These are phyloP conservation scores for Stephanodiscus minutulus DNA, from an alignment of 108 stramenopile species.

Conservation along the genomic window DNA sequence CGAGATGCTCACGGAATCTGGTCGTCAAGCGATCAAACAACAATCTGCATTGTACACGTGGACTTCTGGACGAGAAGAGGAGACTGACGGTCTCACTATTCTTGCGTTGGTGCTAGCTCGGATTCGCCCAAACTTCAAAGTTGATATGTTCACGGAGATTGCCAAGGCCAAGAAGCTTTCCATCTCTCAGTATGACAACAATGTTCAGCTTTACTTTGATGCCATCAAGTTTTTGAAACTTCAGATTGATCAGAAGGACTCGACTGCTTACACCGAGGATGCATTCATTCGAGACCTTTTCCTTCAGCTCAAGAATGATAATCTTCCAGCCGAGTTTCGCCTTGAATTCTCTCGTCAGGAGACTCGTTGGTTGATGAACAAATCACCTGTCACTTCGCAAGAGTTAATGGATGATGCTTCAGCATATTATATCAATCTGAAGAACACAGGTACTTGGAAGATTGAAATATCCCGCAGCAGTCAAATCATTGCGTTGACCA, in stretches of 20 bases:
- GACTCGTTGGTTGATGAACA: not conserved
- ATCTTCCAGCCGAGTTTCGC: not conserved
- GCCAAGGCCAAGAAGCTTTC: not conserved
- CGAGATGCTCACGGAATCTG: not conserved
- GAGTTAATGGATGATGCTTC: not conserved
- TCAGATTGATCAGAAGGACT: not conserved
- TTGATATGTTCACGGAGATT: not conserved
- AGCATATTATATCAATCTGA: not conserved
- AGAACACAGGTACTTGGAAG: not conserved
- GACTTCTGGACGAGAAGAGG: not conserved
- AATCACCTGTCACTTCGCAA: not conserved
- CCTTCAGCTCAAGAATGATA: not conserved
- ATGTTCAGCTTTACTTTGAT: not conserved
- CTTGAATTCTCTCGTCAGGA: not conserved
- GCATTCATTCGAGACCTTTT: not conserved
- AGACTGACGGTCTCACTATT: not conserved
- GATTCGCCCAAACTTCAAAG: not conserved
- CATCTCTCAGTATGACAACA: not conserved
- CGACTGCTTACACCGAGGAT: slow-evolving; percentile 1
- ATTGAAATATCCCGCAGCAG: not conserved
- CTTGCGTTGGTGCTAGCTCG: not conserved
- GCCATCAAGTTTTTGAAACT: not conserved
- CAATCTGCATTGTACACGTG: not conserved
- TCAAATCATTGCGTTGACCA: not conserved
- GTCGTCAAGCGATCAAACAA: not conserved